Base-by-base conservation (phyloP, 805 yeast species). In the Hanseniaspora guilliermondii region DNA sequence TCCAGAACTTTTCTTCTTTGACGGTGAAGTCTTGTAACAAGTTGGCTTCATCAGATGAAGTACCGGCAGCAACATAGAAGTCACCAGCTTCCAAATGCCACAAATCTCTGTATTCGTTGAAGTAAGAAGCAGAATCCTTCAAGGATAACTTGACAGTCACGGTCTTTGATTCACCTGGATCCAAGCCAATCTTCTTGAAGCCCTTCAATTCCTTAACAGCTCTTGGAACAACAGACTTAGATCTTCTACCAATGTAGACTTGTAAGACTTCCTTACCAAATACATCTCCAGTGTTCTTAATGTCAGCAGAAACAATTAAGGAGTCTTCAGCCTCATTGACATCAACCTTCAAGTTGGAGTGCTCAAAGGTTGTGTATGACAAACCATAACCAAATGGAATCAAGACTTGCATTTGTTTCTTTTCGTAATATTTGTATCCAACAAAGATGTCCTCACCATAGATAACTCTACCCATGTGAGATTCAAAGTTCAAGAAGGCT, bases 401-500 rank as follows among this genome's bases (percentile, higher is more conserved):
- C 48, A 74, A 68, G 5, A 76, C 79, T 27, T 70, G 70, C 41
- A 64, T 67, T 58, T 74, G 71, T 37, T 68, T 62, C 64, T 75
- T 76, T 60, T 81, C 85, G 64, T 77, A 82, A 68, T 67, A 78
- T 56, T 79, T 69, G 69, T 81, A 80, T 21, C 85, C 86, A 52
- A 80, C 77, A 63, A 71, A 80, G 46, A 81, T 76, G 61, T 80
- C 84, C 64, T 82, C 87, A 56, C 85, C 84, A 60, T 81, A 82
- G 54, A 75, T 60, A 33, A 74, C 77, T 52, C 74, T 66, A 44
- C 84, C 83, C 61, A 72, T 71, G 60, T 74, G 75, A 9, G 80
- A 68, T 32, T 68, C 67, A 68, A 68, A 78, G 65, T 73, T 77
- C 60, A 77, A 65, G 64, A 63, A 79, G 0, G 83, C 73, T 12